Base-by-base conservation (phyloP, 352 stramenopile species). In the Pythium vanterpoolii region DNA sequence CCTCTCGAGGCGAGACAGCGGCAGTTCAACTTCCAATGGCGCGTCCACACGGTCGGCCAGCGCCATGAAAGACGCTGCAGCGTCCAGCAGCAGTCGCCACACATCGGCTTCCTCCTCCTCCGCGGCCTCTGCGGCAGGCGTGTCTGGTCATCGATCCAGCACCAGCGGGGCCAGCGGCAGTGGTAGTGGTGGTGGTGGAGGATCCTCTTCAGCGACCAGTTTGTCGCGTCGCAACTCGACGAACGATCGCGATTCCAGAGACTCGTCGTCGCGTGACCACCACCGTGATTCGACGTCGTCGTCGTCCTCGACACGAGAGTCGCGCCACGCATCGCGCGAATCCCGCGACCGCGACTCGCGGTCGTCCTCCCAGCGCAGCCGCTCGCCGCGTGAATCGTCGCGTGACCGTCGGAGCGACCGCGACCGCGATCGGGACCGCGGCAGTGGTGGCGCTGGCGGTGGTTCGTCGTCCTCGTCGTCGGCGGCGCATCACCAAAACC, bases 141-240 rank as follows among this genome's bases (percentile, higher is more conserved):
- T 11, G 10, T 53, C 60, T 5, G 18, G 21, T 31, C 60, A 62
- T 68, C 69, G 39, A 43, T 68, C 34, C 11, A 54, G 21, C 34
- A 56, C 16, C 40, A 68, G 31, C n/a, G 21, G 40, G 54, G 45
- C 8, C 23, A 14, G 8, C 8, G 40, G 45, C 21, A 44, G 46
- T 18, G 27, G 58, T 14, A 30, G 47, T 23, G 27, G 19, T 5
- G 56, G 53, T 11, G 34, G 59, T 4, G 33, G 19, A 42, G 34
- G 19, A 18, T 1, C 40, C 7, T 46, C 34, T 7, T 26, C 55
- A 11, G 47, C 55, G n/a, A 21, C 24, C 8, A 51, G 26, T 4
- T 47, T 83, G 13, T 72, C 78, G 23, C 75, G 76, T 4, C 78
- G 81, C 31, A 79, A 77, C 48, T 87, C 78, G 36, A 31, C 39